Conservation (phyloP, 202 grass and related monocot species). For the Schoenoplectus triqueter region DNA sequence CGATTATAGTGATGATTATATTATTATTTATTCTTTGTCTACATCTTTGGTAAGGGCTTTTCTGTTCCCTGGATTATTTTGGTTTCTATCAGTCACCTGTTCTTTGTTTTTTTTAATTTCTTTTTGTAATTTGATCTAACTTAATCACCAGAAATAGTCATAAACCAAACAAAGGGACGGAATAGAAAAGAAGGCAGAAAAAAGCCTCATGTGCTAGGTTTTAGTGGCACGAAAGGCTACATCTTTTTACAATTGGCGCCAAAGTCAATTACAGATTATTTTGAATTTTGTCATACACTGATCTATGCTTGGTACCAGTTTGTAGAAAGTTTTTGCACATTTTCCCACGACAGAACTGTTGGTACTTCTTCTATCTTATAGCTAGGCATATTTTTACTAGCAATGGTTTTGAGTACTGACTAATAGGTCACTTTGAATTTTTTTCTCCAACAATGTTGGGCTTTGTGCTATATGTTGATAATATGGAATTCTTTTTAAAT, state of each 20-base stretch:
- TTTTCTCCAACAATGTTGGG: not conserved
- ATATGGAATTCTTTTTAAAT: not conserved
- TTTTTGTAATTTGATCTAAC: constrained; percentile 17
- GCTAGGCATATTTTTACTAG: not conserved
- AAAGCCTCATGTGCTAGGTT: not conserved
- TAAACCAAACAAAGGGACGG: not conserved
- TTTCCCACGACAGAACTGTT: not conserved
- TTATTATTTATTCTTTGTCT: constrained; percentile 98
- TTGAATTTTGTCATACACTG: not conserved
- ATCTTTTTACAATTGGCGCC: not conserved
- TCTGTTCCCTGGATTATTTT: constrained; percentile 27
- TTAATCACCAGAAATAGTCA: not conserved
- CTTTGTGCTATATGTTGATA: constrained; percentile 6
- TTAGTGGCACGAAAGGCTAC: not conserved
- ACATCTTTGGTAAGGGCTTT: constrained; percentile 91
- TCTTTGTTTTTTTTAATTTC: not conserved
- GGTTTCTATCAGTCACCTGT: not conserved
- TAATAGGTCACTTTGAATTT: not conserved
- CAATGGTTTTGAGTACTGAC: not conserved
- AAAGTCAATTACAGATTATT: not conserved
- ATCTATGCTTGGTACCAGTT: not conserved
- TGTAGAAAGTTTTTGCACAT: not conserved
- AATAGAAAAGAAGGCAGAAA: constrained; percentile 8
- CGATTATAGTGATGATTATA: too few relatives aligned
- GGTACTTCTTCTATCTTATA: not conserved